Evolutionary conservation across 345 rosid species (phyloP).

Genomic region (Salix brachista): DNA sequence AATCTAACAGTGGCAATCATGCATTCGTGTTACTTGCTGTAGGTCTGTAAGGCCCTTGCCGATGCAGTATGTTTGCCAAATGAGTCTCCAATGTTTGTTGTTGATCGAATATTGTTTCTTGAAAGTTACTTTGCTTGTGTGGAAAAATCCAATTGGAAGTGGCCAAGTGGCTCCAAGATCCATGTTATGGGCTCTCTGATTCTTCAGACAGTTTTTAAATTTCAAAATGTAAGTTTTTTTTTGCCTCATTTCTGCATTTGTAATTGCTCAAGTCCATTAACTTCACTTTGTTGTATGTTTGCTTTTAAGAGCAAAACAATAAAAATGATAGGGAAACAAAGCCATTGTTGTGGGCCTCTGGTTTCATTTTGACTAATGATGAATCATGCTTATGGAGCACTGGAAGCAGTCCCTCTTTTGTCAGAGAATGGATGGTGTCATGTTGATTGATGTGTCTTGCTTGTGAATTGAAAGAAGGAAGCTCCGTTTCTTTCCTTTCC

Average conservation of each 20-base stretch:
- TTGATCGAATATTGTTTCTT: conserved; percentile 74
- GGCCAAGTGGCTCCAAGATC: conserved; percentile 72
- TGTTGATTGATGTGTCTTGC: no score
- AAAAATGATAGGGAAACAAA: no score
- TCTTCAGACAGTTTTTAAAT: conserved; percentile 78
- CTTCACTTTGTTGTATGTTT: not conserved
- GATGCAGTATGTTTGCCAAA: conserved; percentile 55
- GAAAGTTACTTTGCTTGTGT: conserved; percentile 63
- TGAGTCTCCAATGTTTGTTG: conserved; percentile 51
- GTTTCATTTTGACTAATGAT: no score
- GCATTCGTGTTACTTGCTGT: conserved; percentile 19
- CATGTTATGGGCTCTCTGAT: conserved; percentile 84
- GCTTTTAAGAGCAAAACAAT: not conserved
- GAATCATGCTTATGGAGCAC: no score
- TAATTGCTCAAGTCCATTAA: not conserved
- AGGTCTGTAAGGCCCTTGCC: conserved; percentile 84
- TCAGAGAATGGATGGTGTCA: no score
- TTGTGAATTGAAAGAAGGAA: no score
- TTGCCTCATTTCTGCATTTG: not conserved
- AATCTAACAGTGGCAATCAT: conserved; percentile 1
- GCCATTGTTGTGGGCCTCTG: no score
- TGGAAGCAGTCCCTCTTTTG: no score
- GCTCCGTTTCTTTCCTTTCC: no score
- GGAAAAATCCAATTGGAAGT: conserved; percentile 65
- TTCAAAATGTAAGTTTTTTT: conserved; percentile 59